Base-by-base conservation (phyloP, 352 stramenopile genomes). In the Phytophthora pistaciae region DNA sequence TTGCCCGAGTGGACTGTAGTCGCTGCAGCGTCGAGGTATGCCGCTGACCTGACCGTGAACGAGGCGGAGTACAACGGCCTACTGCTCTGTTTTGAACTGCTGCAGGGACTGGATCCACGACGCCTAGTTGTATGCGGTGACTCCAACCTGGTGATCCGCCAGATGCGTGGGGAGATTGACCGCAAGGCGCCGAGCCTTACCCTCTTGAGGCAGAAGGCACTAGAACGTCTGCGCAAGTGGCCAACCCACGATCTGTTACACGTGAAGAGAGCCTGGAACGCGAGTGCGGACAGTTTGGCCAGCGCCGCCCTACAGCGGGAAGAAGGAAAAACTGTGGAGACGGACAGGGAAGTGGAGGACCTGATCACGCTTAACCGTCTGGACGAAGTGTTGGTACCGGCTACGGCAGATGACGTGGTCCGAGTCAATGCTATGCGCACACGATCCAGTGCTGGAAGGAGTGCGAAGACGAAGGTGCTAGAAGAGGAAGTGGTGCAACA, bases 21-120 rank as follows among this genome's bases (percentile, higher is more conserved):
- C 1, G 33, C 44, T 1, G 54, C 59, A 1, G 18, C 27, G 5
- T 70, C 62, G 0, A 36, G 25, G 0, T 72, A 60, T 25, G 13
- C 3, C 0, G 14, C 42, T 7, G 60, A 58, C 10, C 13, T 62
- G 10, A 70, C 72, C 0, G 66, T 79, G 0, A 79, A 79, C 14
- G 72, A 79, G 25, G 56, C 49, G 0, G 67, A 76, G 33, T 76
- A 79, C 23, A 25, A 38, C 0, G 60, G 60, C 3, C 21, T 70
- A 3, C 14, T 70, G 0, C 50, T 61, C 1, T 49, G 33, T 5
- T 53, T 23, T 1, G 14, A 23, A 10, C 46, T 53, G 9, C 18
- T 56, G 44, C 23, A 55, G 6, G 9, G 11, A 3, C 10, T 46
- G 58, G 44, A 49, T 13, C 27, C 27, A 31, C 27, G 27, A 5